Evolutionary conservation across 2,329 filamentous ascomycete genomes (phyloP).

Genomic region (Phialophora expanda): DNA sequence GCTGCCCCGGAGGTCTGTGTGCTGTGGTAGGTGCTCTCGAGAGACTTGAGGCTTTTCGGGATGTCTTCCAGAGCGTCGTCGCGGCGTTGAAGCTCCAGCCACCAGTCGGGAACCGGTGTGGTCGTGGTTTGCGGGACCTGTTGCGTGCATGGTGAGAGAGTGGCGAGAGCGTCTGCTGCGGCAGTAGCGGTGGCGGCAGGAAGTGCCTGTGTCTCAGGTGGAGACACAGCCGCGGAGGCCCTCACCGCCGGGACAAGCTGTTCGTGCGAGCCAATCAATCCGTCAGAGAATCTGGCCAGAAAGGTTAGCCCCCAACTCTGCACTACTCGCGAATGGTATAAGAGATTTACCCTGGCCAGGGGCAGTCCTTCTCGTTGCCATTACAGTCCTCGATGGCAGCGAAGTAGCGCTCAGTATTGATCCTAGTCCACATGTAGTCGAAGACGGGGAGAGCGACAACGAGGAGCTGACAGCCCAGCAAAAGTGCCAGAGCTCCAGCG

Average conservation of each 20-base stretch:
- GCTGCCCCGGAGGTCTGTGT: background rate
- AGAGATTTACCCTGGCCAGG: conserved; percentile 15
- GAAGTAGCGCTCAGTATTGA: conserved; percentile 8
- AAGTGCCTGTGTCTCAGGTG: conserved; percentile 18
- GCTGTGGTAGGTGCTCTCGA: background rate
- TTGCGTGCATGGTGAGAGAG: background rate
- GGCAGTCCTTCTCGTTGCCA: conserved; percentile 4
- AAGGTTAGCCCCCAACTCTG: background rate
- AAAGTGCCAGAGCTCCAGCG: conserved; percentile 9
- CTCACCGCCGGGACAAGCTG: conserved; percentile 12
- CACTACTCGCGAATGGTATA: background rate
- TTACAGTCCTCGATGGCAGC: conserved; percentile 6
- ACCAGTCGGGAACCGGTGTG: background rate
- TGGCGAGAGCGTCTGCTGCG: background rate
- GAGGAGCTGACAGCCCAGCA: conserved; percentile 13
- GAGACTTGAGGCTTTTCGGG: conserved; percentile 16
- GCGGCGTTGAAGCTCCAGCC: conserved; percentile 4
- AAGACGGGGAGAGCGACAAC: conserved; percentile 27
- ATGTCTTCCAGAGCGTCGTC: conserved; percentile 13
- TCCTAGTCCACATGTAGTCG: conserved; percentile 24
- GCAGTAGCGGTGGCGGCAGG: conserved; percentile 10
- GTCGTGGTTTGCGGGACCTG: conserved; percentile 4
- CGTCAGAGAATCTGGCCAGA: background rate
- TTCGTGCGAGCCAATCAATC: background rate
- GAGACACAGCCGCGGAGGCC: conserved; percentile 24